These are phyloP conservation scores for Aspergillus sp. DNA, from an alignment of 2,329 filamentous ascomycete genomes.

Conservation along the genomic window DNA sequence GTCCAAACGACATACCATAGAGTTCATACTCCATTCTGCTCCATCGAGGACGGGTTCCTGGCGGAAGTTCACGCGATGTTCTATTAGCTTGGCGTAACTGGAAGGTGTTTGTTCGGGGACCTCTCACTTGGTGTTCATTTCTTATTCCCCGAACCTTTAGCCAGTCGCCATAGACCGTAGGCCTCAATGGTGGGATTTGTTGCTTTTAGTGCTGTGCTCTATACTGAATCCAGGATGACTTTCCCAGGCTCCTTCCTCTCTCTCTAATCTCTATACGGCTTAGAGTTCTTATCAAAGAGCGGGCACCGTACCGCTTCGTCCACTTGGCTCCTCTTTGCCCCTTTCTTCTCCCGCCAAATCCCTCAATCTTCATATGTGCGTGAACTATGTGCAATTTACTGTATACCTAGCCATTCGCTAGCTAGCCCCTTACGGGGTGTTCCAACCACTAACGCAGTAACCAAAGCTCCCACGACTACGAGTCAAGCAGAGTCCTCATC, in stretches of 20 bases:
- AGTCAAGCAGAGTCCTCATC: not conserved
- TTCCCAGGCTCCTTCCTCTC: not conserved
- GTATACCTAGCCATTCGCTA: not conserved
- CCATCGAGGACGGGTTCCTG: not conserved
- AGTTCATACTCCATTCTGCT: not conserved
- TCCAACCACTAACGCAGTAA: no score
- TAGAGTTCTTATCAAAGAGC: not conserved
- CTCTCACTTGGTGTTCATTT: not conserved
- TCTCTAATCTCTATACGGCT: no score
- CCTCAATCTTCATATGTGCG: not conserved
- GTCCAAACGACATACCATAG: not conserved
- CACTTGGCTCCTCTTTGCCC: not conserved
- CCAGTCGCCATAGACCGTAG: not conserved
- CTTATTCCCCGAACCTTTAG: not conserved
- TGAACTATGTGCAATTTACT: not conserved
- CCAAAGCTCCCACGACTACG: no score
- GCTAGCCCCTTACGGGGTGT: no score
- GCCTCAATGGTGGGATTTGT: not conserved
- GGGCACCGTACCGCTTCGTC: not conserved
- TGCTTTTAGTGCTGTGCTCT: constrained; percentile 9
- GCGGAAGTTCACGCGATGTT: constrained; percentile 7
- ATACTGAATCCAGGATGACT: not conserved
- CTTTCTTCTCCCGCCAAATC: not conserved
- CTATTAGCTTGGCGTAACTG: constrained; percentile 10
- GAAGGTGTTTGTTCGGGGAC: constrained; percentile 2